These are phyloP conservation scores for Cystobasidium onofrii DNA, from an alignment of 768 basidiomycete genomes.

Conservation along the genomic window DNA sequence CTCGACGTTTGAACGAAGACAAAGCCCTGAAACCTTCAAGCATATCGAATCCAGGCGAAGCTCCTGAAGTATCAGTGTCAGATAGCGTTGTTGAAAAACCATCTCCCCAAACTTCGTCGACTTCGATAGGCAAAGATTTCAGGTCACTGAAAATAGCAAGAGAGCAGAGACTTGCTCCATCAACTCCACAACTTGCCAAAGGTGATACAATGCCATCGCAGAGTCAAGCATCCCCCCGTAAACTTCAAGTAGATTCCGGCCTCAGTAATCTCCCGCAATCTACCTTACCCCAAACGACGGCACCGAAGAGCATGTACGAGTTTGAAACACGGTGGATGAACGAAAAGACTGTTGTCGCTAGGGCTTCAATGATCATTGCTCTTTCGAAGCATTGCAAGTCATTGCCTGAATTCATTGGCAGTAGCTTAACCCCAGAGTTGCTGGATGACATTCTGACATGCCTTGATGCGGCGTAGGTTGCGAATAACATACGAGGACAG, in stretches of 20 bases:
- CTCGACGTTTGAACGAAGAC: not conserved
- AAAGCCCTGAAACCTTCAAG: not conserved
- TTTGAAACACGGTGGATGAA: slow-evolving; percentile 19
- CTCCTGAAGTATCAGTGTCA: not conserved
- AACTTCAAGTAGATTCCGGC: too few species aligned
- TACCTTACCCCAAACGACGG: not conserved
- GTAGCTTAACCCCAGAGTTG: slow-evolving; percentile 16
- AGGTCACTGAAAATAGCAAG: not conserved
- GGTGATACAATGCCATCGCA: not conserved
- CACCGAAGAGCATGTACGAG: slow-evolving; percentile 13
- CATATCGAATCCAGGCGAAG: not conserved
- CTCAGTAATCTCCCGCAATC: not conserved
- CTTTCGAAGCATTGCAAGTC: not conserved
- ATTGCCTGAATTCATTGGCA: not conserved
- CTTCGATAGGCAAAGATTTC: slow-evolving; percentile 6
- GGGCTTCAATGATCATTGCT: not conserved
- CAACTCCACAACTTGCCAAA: not conserved
- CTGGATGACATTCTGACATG: slow-evolving; percentile 4
- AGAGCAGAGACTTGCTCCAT: not conserved
- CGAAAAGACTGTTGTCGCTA: not conserved
- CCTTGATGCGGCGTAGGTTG: slow-evolving; percentile 7
- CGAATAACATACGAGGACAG: not conserved
- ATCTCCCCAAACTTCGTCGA: not conserved
- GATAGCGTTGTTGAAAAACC: not conserved
- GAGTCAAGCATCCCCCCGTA: not conserved